A percentile compares a stretch with the other conserved stretches of the same genome.
phyloP scores from a whole-genome alignment of 495 filamentous ascomycete genomes.

The Pseudotulostoma volvatum region DNA sequence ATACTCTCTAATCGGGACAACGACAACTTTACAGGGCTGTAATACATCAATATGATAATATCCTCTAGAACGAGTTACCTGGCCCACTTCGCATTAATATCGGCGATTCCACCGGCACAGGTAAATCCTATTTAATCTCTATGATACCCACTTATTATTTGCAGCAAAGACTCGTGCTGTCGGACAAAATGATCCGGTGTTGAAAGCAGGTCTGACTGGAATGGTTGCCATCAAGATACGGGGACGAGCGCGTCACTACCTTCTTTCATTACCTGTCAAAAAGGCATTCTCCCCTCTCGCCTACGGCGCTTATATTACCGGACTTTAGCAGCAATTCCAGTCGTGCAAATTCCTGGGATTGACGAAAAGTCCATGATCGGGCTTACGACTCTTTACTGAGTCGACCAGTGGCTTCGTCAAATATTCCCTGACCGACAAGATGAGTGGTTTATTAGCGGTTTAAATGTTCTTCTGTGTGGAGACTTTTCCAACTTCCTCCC shows the following conservation, averaged over 20 bases:
- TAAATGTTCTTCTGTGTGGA: not conserved
- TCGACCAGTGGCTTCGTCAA: not conserved
- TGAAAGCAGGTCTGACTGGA: not conserved
- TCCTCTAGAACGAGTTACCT: not conserved
- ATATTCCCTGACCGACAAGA: not conserved
- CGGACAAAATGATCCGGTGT: not conserved
- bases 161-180: not conserved
- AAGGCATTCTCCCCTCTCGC: not conserved
- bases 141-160: no score
- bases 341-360: not conserved
- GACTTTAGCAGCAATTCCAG: not conserved
- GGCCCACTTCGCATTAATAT: not conserved
- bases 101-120: not conserved
- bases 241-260: not conserved
- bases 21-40: not conserved
- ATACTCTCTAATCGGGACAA: not conserved
- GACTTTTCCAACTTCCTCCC: not conserved
- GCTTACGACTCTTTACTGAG: not conserved
- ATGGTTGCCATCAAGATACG: not conserved
- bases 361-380: not conserved
- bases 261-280: not conserved
- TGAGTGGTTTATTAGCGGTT: not conserved
- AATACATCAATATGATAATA: no score
- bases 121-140: no score
- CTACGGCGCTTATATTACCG: not conserved